Evolutionary conservation across 169 alveolate species (phyloP).

Genomic region (Haemoproteus tartakovskyi): DNA sequence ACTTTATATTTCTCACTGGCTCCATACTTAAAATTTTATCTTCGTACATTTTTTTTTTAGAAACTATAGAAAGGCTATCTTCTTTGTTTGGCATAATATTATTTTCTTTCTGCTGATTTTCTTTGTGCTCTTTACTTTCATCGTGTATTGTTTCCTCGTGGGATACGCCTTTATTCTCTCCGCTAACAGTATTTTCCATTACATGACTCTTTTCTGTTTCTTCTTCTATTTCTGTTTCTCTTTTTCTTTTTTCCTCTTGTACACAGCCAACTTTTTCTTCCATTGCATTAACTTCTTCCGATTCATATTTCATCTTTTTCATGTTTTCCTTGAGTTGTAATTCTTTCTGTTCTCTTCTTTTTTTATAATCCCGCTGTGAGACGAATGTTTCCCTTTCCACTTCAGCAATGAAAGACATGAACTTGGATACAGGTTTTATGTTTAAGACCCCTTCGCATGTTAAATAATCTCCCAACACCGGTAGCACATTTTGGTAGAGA

Average conservation of each 20-base stretch:
- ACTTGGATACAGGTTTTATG: slow-evolving; percentile 74
- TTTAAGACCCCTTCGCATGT: slow-evolving; percentile 87
- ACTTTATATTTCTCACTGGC: slow-evolving; percentile 54
- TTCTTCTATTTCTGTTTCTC: no score
- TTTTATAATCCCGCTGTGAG: slow-evolving; percentile 82
- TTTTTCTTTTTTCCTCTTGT: no score
- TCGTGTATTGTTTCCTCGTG: no score
- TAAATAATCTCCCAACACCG: slow-evolving; percentile 87
- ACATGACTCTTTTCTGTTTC: no score
- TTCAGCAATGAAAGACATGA: slow-evolving; percentile 79
- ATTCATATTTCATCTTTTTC: slow-evolving; percentile 23
- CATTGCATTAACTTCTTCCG: slow-evolving; percentile 5
- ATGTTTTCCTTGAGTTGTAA: slow-evolving; percentile 46
- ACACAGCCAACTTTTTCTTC: no score
- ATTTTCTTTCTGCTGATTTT: no score
- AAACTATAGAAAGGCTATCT: no score
- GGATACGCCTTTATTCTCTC: no score
- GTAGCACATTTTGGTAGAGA: slow-evolving; percentile 89
- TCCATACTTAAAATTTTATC: slow-evolving; percentile 54
- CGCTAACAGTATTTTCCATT: no score
- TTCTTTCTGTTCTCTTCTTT: slow-evolving; percentile 73
- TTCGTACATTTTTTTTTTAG: slow-evolving; percentile 28
- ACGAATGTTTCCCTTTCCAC: slow-evolving; percentile 86
- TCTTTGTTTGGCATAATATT: no score
- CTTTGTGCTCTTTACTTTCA: no score